These are phyloP conservation scores for Aureobasidium zeae DNA, from an alignment of 2,329 filamentous ascomycete genomes.

Conservation along the genomic window DNA sequence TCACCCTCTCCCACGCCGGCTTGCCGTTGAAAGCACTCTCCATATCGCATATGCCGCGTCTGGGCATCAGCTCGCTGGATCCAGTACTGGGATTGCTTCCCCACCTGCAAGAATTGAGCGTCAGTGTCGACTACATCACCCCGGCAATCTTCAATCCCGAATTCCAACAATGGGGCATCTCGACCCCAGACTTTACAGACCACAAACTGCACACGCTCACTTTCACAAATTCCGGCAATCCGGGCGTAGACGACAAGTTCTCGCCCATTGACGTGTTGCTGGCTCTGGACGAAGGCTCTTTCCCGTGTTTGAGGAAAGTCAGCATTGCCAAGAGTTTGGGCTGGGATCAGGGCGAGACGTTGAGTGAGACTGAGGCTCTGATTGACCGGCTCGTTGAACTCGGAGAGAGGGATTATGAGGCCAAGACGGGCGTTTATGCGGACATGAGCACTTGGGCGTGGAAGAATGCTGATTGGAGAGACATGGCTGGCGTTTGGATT, in stretches of 20 bases:
- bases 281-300: conserved; percentile 33
- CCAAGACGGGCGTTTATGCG: conserved; percentile 20
- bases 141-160: conserved; percentile 30
- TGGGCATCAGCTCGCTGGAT: conserved; percentile 33
- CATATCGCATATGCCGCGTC: conserved; percentile 33
- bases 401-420: conserved; percentile 31
- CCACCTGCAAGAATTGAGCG: conserved; percentile 31
- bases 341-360: conserved; percentile 30
- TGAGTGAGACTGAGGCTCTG: conserved; percentile 32
- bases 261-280: conserved; percentile 34
- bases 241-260: conserved; percentile 30
- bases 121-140: conserved; percentile 41
- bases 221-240: conserved; percentile 32
- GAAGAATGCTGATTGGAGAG: conserved; percentile 18
- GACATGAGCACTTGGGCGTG: conserved; percentile 16
- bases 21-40: conserved; percentile 30
- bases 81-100: conserved; percentile 34
- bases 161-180: conserved; percentile 2
- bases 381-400: conserved; percentile 30
- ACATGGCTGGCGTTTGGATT: conserved; percentile 20
- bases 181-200: conserved; percentile 14
- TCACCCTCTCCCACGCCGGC: conserved; percentile 21
- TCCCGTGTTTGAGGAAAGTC: conserved; percentile 33
- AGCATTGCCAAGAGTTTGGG: conserved; percentile 31
- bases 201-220: conserved; percentile 32